Evolutionary conservation across 352 stramenopile species (phyloP).

Genomic region (Pythium grandisporangium): DNA sequence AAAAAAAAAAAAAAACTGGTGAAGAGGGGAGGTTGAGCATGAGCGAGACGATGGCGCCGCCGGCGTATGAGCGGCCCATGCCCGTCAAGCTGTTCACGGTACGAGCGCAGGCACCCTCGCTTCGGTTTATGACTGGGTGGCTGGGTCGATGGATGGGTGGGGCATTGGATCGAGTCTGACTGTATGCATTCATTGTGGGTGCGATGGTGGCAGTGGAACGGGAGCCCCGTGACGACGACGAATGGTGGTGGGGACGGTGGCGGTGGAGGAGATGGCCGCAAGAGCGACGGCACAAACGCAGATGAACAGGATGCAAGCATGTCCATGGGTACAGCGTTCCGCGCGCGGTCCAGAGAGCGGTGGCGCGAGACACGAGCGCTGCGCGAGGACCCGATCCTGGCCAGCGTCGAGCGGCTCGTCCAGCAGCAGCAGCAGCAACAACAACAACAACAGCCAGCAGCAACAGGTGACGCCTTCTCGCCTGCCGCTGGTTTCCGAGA

Average conservation of each 20-base stretch:
- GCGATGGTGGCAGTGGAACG: no score
- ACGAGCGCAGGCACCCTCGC: no score
- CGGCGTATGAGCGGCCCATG: slow-evolving; percentile 1
- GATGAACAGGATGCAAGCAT: slow-evolving; percentile 8
- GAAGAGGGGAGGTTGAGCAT: no score
- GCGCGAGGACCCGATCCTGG: slow-evolving; percentile 32
- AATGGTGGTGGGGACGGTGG: no score
- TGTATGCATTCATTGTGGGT: no score
- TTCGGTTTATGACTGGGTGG: not conserved
- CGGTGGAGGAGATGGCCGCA: slow-evolving; percentile 7
- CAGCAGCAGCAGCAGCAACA: slow-evolving; percentile 13
- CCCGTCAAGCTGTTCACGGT: slow-evolving; percentile 20
- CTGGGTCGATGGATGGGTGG: not conserved
- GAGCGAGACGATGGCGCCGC: no score
- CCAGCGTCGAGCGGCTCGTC: slow-evolving; percentile 21
- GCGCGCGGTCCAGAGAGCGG: slow-evolving; percentile 21
- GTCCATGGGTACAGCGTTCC: slow-evolving; percentile 32
- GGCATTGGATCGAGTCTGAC: not conserved
- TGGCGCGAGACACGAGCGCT: slow-evolving; percentile 40
- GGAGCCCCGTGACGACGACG: no score
- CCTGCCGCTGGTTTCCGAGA: slow-evolving; percentile 22
- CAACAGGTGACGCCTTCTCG: no score
- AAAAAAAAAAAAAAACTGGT: slow-evolving; percentile 14
- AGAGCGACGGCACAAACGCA: not conserved
- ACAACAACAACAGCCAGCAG: no score